Evolutionary conservation across 306 rosid genomes (phyloP).

Genomic region (Bauhinia variegata): DNA sequence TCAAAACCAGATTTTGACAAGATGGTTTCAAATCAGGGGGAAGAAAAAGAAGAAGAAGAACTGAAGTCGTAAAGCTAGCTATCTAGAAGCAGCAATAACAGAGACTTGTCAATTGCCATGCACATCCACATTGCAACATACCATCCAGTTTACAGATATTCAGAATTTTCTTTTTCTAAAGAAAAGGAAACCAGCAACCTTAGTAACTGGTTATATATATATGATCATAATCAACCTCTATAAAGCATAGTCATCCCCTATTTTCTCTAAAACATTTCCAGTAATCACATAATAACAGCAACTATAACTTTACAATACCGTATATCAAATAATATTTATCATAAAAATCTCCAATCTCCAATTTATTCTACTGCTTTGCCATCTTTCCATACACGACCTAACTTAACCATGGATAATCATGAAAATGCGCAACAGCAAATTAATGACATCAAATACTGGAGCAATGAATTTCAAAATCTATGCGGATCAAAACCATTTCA

Average conservation of each 20-base stretch:
- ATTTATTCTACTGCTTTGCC: constrained; percentile 15
- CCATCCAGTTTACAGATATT: constrained; percentile 5
- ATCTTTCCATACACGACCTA: constrained; percentile 8
- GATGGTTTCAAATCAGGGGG: constrained; percentile 35
- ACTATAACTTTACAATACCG: neutral
- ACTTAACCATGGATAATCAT: constrained; percentile 8
- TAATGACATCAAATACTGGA: constrained; percentile 15
- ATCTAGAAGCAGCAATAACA: neutral
- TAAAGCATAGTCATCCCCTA: neutral
- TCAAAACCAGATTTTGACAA: constrained; percentile 38
- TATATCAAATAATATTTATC: neutral
- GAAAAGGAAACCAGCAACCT: neutral
- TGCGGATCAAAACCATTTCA: constrained; percentile 13
- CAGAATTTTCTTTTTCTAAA: neutral
- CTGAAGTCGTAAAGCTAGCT: constrained; percentile 22
- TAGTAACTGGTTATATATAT: neutral
- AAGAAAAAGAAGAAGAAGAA: constrained; percentile 16
- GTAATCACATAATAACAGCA: constrained; percentile 1
- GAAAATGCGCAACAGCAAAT: neutral
- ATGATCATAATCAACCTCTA: neutral
- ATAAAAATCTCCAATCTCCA: neutral
- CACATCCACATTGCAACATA: constrained; percentile 2
- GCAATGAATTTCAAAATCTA: constrained; percentile 26
- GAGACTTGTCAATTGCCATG: constrained; percentile 9
- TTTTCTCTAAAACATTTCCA: neutral